These are phyloP conservation scores for Candida ficus DNA, from an alignment of 805 yeast species.

Conservation along the genomic window DNA sequence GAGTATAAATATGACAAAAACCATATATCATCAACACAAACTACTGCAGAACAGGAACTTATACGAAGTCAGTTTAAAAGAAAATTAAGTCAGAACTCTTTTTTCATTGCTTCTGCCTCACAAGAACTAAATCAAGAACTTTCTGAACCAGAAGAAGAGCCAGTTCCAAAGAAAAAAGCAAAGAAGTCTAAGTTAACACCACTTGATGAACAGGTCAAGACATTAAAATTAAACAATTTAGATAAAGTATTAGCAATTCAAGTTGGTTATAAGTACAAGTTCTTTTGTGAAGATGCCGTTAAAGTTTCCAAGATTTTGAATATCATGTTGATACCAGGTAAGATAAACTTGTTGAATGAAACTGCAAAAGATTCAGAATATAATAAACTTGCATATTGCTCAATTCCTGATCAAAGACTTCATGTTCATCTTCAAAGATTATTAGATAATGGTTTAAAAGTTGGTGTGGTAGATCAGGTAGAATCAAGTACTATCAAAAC, in stretches of 20 bases:
- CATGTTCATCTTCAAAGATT: conserved; percentile 73
- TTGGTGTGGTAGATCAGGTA: conserved; percentile 81
- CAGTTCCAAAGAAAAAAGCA: conserved; percentile 5
- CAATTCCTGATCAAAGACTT: conserved; percentile 75
- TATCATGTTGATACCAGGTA: conserved; percentile 71
- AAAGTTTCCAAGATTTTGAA: conserved; percentile 60
- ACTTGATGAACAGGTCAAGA: conserved; percentile 69
- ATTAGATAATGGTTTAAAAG: conserved; percentile 66
- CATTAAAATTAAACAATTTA: conserved; percentile 50
- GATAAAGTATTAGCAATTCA: conserved; percentile 79
- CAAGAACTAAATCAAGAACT: background rate
- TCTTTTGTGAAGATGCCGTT: conserved; percentile 81
- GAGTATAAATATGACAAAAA: conserved; percentile 2
- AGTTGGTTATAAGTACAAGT: conserved; percentile 88
- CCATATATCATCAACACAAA: background rate
- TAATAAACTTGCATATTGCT: conserved; percentile 71
- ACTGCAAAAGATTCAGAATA: conserved; percentile 45
- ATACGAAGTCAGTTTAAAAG: background rate
- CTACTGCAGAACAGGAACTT: background rate
- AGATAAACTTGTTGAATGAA: conserved; percentile 44
- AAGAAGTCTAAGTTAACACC: conserved; percentile 52
- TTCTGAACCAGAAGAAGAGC: conserved; percentile 8
- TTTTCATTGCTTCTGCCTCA: background rate
- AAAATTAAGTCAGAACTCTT: conserved; percentile 4
- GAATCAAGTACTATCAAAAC: conserved; percentile 76